phyloP scores from a whole-genome alignment of 2,329 filamentous ascomycete genomes.

The Diaporthe helianthi region DNA sequence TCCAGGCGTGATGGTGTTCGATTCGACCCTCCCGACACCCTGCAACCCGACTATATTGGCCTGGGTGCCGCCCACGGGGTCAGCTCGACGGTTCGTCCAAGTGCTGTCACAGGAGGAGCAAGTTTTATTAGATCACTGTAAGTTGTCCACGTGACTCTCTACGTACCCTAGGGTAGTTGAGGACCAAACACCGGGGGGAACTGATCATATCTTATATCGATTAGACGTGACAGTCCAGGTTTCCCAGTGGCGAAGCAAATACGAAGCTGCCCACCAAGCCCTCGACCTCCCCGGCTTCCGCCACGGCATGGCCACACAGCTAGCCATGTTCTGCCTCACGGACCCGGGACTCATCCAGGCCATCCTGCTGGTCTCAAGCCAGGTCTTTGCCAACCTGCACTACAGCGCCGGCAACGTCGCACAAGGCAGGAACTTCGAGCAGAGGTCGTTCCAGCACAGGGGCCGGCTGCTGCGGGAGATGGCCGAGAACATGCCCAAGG shows the following conservation, averaged over 20 bases:
- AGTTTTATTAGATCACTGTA: slow-evolving; percentile 23
- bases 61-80: neutral
- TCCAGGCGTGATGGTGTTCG: neutral
- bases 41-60: neutral
- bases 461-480: slow-evolving; percentile 24
- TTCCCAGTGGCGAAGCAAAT: slow-evolving; percentile 18
- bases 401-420: neutral
- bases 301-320: neutral
- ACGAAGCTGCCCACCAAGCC: neutral
- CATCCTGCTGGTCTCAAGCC: neutral
- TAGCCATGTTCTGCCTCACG: slow-evolving; percentile 22
- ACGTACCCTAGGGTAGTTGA: too few species aligned
- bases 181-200: neutral
- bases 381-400: neutral
- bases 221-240: slow-evolving; percentile 20
- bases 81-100: neutral
- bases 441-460: slow-evolving; percentile 18
- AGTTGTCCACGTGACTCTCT: neutral
- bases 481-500: slow-evolving; percentile 1
- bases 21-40: neutral
- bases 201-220: too few species aligned
- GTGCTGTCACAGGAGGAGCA: slow-evolving; percentile 15
- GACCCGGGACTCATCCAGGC: slow-evolving; percentile 26
- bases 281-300: slow-evolving; percentile 10
- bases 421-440: slow-evolving; percentile 7